These are phyloP conservation scores for Trypanosoma vivax DNA, from an alignment of 208 protist genomes.

Conservation along the genomic window DNA sequence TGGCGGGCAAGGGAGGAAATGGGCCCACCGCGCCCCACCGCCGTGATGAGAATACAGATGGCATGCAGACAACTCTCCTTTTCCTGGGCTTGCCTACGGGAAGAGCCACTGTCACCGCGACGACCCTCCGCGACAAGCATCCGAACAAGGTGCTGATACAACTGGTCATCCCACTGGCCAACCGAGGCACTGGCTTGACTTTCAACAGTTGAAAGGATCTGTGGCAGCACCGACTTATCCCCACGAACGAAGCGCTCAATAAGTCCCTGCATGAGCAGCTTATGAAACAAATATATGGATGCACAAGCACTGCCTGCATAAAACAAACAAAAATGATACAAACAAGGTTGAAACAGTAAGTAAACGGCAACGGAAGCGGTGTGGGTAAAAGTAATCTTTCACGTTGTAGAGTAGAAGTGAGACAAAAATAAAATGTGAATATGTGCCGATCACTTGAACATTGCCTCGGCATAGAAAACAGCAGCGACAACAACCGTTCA, in stretches of 20 bases:
- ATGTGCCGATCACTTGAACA: too few relatives aligned
- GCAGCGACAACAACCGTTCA: too few relatives aligned
- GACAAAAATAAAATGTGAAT: constrained; percentile 20
- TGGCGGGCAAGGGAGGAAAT: constrained; percentile 17
- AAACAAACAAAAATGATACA: neutral
- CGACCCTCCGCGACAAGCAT: constrained; percentile 30
- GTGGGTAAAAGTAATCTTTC: too few relatives aligned
- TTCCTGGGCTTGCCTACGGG: neutral
- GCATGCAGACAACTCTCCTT: constrained; percentile 22
- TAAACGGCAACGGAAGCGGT: neutral
- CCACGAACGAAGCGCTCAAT: constrained; percentile 25
- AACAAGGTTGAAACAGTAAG: neutral
- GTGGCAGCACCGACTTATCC: constrained; percentile 25
- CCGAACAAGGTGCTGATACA: constrained; percentile 21
- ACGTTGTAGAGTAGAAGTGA: neutral
- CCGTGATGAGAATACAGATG: constrained; percentile 29
- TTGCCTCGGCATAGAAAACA: too few relatives aligned
- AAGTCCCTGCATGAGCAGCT: constrained; percentile 23
- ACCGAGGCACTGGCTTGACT: constrained; percentile 2
- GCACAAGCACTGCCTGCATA: neutral
- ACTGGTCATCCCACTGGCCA: neutral
- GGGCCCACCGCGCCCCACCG: constrained; percentile 10
- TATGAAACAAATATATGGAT: neutral
- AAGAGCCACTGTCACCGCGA: neutral
- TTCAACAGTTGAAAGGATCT: constrained; percentile 34